Base-by-base conservation (phyloP, 1,139 yeast genomes). In the Taphrina wiesneri region DNA sequence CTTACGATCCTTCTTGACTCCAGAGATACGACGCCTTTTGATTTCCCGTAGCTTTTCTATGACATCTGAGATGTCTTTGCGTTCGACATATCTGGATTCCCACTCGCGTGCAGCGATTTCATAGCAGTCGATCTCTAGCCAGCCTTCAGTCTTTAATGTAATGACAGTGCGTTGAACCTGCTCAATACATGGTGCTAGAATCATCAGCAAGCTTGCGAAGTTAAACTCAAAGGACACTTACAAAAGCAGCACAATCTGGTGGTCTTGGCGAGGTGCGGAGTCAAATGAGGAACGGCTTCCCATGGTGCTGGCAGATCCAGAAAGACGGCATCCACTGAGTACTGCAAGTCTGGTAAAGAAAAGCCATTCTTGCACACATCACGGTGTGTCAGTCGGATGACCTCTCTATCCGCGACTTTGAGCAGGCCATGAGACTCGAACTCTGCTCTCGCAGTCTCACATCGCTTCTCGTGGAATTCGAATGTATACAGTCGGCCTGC, bases 121-220 rank as follows among this genome's bases (percentile, higher is more conserved):
- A 5, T 92, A 96, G 92, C 91, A 89, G 75, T 95, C 97, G 39
- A 95, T 86, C 47, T 85, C 83, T n/a, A 83, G 82, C 96, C 97
- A 95, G 0, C 96, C 97, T 62, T 85, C 77, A 41, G 80, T 82
- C 70, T 87, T 86, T 68, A 95, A 79, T 0, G 88, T 87, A 70
- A 83, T 86, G 13, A 93, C 85, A 0, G 98, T 88, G 72, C 88
- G 86, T 67, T 87, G 87, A 2, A 95, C 99, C 78, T 95, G 99
- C 77, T 95, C 99, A 65, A 95, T 90, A 77, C 99, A 95, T 9
- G 99, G 99, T 41, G 96, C 89, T 75, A 93, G 93, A 76, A 98
- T 93, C 77, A 99, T 93, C 63, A 93, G 82, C 1, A 88, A 86
- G 85, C 87, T 52, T 81, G 79, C 67, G 81, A 79, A 26, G 78